A percentile compares a stretch with the other conserved stretches of the same genome.
Evolutionary conservation across 2,329 filamentous ascomycete species (phyloP).

Genomic region (Berkeleyomyces rouxiae): DNA sequence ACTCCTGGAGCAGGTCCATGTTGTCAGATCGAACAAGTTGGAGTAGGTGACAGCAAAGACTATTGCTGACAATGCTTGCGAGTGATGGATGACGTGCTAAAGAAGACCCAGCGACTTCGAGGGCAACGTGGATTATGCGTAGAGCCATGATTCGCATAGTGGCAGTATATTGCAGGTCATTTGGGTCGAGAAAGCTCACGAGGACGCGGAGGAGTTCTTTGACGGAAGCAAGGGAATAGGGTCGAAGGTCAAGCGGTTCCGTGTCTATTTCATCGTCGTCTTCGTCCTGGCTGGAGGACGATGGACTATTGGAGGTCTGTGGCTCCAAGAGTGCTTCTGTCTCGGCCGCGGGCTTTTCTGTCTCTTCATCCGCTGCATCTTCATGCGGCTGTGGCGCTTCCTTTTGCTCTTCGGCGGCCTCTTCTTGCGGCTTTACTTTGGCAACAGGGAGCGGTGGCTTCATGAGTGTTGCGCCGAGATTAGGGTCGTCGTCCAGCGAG

Average conservation of each 20-base stretch:
- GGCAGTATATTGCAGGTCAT: slow-evolving; percentile 83
- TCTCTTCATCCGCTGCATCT: background rate
- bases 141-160: slow-evolving; percentile 95
- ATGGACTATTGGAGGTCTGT: background rate
- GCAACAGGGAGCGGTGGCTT: slow-evolving; percentile 24
- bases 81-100: slow-evolving; percentile 85
- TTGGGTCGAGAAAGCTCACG: slow-evolving; percentile 83
- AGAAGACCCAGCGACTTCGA: slow-evolving; percentile 89
- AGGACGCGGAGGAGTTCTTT: slow-evolving; percentile 85
- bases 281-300: background rate
- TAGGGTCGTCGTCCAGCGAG: slow-evolving; percentile 48
- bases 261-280: slow-evolving; percentile 17
- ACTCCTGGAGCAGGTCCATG: slow-evolving; percentile 85
- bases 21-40: slow-evolving; percentile 93
- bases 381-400: background rate
- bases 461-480: slow-evolving; percentile 68
- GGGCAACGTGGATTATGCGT: slow-evolving; percentile 88
- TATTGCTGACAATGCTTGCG: slow-evolving; percentile 77
- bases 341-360: background rate
- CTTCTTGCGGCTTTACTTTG: background rate
- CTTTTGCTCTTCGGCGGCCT: background rate
- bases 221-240: slow-evolving; percentile 88
- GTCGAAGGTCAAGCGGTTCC: slow-evolving; percentile 48
- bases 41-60: slow-evolving; percentile 84
- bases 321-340: background rate